phyloP scores from a whole-genome alignment of 257 asterid genomes.

The Cynanchum wilfordii region DNA sequence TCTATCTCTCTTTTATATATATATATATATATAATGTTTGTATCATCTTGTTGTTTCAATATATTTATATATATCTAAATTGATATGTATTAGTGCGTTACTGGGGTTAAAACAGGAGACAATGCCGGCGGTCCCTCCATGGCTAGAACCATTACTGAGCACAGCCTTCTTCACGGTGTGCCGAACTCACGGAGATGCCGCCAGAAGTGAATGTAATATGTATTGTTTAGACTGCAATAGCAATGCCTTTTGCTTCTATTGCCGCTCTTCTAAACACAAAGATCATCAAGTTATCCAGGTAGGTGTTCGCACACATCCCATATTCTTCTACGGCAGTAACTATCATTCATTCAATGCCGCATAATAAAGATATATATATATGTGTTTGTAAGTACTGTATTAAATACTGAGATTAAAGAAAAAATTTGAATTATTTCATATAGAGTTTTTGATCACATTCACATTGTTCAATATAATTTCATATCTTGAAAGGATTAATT shows the following conservation, averaged over 20 bases:
- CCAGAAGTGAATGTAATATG: conserved; percentile 86
- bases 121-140: conserved; percentile 78
- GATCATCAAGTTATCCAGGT: conserved; percentile 98
- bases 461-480: neutral
- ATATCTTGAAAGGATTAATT: neutral
- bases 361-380: neutral
- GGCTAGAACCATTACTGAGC: conserved; percentile 68
- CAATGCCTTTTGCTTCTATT: conserved; percentile 73
- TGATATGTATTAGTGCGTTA: conserved; percentile 1
- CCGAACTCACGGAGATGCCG: conserved; percentile 74
- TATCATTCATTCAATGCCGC: conserved; percentile 7
- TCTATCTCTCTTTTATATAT: too few species aligned
- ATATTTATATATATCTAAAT: neutral
- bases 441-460: neutral
- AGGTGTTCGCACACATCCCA: conserved; percentile 29
- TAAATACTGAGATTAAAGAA: neutral
- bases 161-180: conserved; percentile 64
- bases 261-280: conserved; percentile 76
- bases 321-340: neutral
- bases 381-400: too few species aligned
- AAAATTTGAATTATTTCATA: neutral
- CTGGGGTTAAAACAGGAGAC: conserved; percentile 30
- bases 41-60: neutral
- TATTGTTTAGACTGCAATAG: conserved; percentile 73
- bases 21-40: neutral